Percentiles rank a stretch among this genome's conserved stretches.
These are phyloP conservation scores for Arthrobotrys iridis DNA, from an alignment of 2,329 filamentous ascomycete genomes.

Conservation along the genomic window DNA sequence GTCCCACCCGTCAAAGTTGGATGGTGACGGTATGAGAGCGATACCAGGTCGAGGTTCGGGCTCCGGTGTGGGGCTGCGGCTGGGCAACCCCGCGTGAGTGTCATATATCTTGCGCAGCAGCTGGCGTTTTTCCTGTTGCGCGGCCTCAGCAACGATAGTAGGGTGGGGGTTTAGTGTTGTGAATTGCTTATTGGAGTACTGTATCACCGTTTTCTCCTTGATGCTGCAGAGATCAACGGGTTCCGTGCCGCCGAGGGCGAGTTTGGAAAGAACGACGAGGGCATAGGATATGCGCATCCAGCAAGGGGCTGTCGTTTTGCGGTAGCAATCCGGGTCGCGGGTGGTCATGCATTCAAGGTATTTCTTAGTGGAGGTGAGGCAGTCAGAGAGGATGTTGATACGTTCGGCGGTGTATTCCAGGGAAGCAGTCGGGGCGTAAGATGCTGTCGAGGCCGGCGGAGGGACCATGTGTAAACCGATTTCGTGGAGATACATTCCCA, in stretches of 20 bases:
- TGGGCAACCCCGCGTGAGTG: background rate
- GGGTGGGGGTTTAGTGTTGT: slow-evolving; percentile 43
- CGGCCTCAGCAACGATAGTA: slow-evolving; percentile 4
- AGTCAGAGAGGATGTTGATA: slow-evolving; percentile 44
- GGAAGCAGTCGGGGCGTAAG: slow-evolving; percentile 20
- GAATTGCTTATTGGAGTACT: slow-evolving; percentile 32
- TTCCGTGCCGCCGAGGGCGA: slow-evolving; percentile 42
- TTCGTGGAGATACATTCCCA: slow-evolving; percentile 57
- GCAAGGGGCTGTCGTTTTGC: slow-evolving; percentile 17
- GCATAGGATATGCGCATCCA: slow-evolving; percentile 50
- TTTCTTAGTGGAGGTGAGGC: slow-evolving; percentile 38
- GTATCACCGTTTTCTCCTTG: slow-evolving; percentile 46
- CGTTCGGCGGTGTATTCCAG: slow-evolving; percentile 45
- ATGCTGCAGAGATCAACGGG: slow-evolving; percentile 48
- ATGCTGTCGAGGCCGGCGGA: slow-evolving; percentile 31
- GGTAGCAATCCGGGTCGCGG: background rate
- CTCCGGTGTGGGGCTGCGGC: slow-evolving; percentile 30
- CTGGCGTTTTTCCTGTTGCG: slow-evolving; percentile 10
- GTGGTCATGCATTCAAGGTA: slow-evolving; percentile 45
- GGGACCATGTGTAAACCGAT: slow-evolving; percentile 48
- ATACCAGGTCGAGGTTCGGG: slow-evolving; percentile 4
- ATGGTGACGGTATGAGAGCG: slow-evolving; percentile 19
- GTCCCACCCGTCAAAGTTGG: slow-evolving; percentile 47
- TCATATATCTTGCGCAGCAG: background rate
- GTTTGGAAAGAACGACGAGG: slow-evolving; percentile 44